Base-by-base conservation (phyloP, 2,329 filamentous ascomycete species). In the Pseudogymnoascus pannorum region DNA sequence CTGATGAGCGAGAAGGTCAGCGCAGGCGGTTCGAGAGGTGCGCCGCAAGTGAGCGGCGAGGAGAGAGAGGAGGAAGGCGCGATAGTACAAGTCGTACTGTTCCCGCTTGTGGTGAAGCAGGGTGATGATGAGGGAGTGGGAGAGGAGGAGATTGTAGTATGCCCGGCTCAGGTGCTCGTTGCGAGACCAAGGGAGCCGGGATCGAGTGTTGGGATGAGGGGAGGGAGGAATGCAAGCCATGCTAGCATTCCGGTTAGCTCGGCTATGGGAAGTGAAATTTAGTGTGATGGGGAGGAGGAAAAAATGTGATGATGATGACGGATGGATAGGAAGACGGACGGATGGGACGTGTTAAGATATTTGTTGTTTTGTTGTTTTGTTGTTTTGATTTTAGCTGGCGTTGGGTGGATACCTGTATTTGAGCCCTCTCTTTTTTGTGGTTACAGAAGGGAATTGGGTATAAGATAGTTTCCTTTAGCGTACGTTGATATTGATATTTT, bases 51-150 rank as follows among this genome's bases (percentile, higher is more conserved):
- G 33, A 91, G 87, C 63, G 87, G 88, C 42, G 88, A 93, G 66
- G 89, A 93, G 59, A 83, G 96, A 22, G 89, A 97, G 74, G 79
- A 81, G 5, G 82, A 87, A 64, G 81, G 84, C 40, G 87, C 91
- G 24, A 84, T 93, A 16, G 92, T 99, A 40, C 89, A 94, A 67
- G 85, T 96, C 64, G 92, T 99, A 1, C 83, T 99, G 40, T 99
- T 99, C 79, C 95, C 95, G 8, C 82, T 97, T 1, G 93, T 99
- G 16, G 91, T 97, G 69, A 96, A 96, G 78, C 95, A 94, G 78
- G 93, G 92, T 60, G 90, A 96, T 70, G 93, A 97, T 72, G 79
- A 81, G 40, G 94, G 92, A 22, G 82, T 88, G 60, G 93, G 92
- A 60, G 91, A 97, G 60, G 92, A 97, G 67, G 92, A 97, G 79